Base-by-base conservation (phyloP, 1,284 basidiomycete species). In the Wolfiporia cocos region DNA sequence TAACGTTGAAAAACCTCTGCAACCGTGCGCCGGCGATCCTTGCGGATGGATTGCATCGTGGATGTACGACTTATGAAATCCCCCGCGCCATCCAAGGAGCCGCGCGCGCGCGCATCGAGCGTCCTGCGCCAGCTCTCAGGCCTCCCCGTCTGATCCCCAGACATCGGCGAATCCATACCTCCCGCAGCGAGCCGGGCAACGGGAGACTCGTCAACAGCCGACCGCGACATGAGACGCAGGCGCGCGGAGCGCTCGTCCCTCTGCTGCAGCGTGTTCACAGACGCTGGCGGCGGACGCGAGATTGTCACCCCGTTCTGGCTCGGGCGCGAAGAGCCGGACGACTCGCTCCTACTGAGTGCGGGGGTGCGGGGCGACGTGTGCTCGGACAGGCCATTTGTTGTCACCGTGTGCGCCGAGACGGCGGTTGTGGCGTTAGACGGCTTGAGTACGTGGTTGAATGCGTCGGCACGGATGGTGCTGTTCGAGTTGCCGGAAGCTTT, bases 371-470 rank as follows among this genome's bases (percentile, higher is more conserved):
- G 50, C 5, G 69, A 65, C 32, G 68, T 71, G 28, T 37, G 35
- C 21, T 19, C 33, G 1, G 75, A 75, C 2, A 77, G 79, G 0
- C n/a, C n/a, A n/a, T n/a, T n/a, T n/a, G n/a, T n/a, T n/a, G n/a
- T n/a, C n/a, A n/a, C n/a, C n/a, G 78, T 84, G 45, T 79, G 75
- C 0, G 75, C 58, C 1, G 82, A 83, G n/a, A 86, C 46, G 3
- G 81, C 81, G 19, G 81, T 86, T 22, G 84, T 86, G 1, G 81
- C 67, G 46, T 71, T 73, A 0, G 78, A 69, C 0, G 73, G 73
- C 10, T 76, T 69, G 33, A 80, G 62, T 11, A 49, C 73, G 65
- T 31, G 66, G 50, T 26, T 70, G 59, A 54, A 66, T 52, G 48
- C 48, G 23, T 61, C 60, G 12, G 66, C 72, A 31, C 81, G 76